These are phyloP conservation scores for Dichomitus squalens DNA, from an alignment of 1,284 basidiomycete genomes.

Conservation along the genomic window DNA sequence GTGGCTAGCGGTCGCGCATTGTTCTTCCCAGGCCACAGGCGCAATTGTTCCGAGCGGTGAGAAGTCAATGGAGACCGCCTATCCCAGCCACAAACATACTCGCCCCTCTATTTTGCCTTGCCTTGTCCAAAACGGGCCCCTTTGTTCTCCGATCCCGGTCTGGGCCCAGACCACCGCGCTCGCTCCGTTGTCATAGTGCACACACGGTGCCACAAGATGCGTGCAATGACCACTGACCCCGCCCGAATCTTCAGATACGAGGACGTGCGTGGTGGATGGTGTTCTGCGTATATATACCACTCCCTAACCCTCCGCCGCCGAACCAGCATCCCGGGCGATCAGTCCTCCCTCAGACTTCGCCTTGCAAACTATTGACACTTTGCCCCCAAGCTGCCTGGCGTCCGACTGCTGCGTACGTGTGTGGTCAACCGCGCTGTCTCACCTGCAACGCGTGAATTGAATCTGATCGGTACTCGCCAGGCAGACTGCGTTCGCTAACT, in stretches of 20 bases:
- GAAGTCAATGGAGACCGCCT: not conserved
- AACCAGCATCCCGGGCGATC: slow-evolving; percentile 1
- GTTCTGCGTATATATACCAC: slow-evolving; percentile 17
- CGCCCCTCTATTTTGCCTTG: slow-evolving; percentile 7
- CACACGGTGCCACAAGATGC: slow-evolving; percentile 17
- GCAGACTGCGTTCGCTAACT: slow-evolving; percentile 1
- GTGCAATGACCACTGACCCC: slow-evolving; percentile 16
- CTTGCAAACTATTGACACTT: not conserved
- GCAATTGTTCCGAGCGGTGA: slow-evolving; percentile 19
- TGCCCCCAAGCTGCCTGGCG: not conserved
- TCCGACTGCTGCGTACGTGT: slow-evolving; percentile 9
- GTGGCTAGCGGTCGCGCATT: slow-evolving; percentile 10
- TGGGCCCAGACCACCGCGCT: slow-evolving; percentile 13
- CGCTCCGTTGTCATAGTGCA: slow-evolving; percentile 24
- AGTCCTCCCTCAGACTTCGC: not conserved
- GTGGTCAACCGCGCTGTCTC: slow-evolving; percentile 6
- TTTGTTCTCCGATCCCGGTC: slow-evolving; percentile 21
- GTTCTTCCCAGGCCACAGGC: slow-evolving; percentile 16
- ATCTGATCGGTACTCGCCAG: slow-evolving; percentile 2
- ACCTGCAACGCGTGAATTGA: not conserved
- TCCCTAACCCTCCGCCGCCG: slow-evolving; percentile 9
- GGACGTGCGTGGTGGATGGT: slow-evolving; percentile 15
- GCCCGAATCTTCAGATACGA: slow-evolving; percentile 21
- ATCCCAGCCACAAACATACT: not conserved
- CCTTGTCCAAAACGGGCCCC: slow-evolving; percentile 14